phyloP scores from a whole-genome alignment of 441 rosid species.

The Pelargonium australe region DNA sequence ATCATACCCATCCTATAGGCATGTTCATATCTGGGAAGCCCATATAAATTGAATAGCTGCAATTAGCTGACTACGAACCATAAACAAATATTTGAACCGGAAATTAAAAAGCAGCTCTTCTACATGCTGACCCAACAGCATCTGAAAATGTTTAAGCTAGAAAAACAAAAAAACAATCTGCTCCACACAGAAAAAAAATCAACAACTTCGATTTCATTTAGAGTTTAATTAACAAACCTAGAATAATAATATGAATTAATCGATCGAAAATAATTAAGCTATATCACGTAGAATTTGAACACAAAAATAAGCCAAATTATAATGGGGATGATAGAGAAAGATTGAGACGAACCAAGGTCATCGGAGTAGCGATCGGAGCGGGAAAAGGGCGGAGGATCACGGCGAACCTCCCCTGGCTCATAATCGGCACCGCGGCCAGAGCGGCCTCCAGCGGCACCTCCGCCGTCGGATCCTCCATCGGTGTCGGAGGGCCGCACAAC shows the following conservation, averaged over 20 bases:
- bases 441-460: conserved; percentile 22
- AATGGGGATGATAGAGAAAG: background rate
- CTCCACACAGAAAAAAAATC: background rate
- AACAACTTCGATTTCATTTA: background rate
- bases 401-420: conserved; percentile 67
- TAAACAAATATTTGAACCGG: background rate
- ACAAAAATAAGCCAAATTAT: background rate
- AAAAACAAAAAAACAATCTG: too few relatives aligned
- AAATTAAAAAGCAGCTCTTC: background rate
- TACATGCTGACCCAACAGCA: background rate
- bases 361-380: conserved; percentile 57
- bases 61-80: too few relatives aligned
- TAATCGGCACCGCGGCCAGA: conserved; percentile 43
- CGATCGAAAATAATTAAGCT: background rate
- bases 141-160: too few relatives aligned
- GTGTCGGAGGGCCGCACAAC: conserved; percentile 66
- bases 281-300: background rate
- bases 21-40: too few relatives aligned
- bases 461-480: conserved; percentile 38
- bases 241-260: background rate
- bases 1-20: too few relatives aligned
- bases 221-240: background rate
- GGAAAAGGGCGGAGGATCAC: conserved; percentile 45
- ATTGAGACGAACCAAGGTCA: conserved; percentile 47
- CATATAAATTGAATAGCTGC: too few relatives aligned